Percentiles rank a stretch among this genome's conserved stretches.
Conservation (phyloP, 2,329 filamentous ascomycete species). For the Colletotrichum cordylinicola region DNA sequence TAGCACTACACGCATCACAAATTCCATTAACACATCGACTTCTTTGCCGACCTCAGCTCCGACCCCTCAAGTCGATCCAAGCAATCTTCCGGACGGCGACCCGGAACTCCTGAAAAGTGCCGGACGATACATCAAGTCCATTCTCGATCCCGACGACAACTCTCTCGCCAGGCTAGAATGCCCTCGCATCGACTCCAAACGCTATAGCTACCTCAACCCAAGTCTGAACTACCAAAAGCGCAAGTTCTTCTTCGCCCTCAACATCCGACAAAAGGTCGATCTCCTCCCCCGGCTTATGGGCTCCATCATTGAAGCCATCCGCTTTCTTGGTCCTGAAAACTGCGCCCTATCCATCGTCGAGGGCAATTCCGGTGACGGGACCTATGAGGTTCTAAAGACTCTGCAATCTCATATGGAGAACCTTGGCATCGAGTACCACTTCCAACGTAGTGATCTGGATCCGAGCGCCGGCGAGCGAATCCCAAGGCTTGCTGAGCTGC, state of each 20-base stretch:
- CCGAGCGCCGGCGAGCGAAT: constrained; percentile 51
- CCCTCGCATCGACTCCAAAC: constrained; percentile 26
- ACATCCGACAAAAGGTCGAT: constrained; percentile 49
- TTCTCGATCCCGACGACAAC: constrained; percentile 30
- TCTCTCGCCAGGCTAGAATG: constrained; percentile 31
- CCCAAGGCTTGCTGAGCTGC: constrained; percentile 50
- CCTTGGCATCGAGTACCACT: constrained; percentile 45
- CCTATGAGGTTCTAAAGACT: constrained; percentile 51
- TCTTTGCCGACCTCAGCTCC: not conserved
- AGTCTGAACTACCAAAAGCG: constrained; percentile 6
- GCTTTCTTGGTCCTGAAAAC: constrained; percentile 53
- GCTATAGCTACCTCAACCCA: constrained; percentile 25
- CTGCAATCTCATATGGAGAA: constrained; percentile 44
- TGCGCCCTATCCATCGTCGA: constrained; percentile 63
- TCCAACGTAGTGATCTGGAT: constrained; percentile 47
- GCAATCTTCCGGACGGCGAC: not conserved
- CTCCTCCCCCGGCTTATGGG: constrained; percentile 58
- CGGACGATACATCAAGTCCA: constrained; percentile 30
- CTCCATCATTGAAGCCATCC: constrained; percentile 54
- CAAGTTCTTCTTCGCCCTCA: constrained; percentile 58
- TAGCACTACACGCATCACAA: not conserved
- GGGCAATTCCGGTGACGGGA: constrained; percentile 60
- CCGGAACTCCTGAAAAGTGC: not conserved
- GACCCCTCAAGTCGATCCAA: too few relatives aligned
- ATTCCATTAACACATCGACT: not conserved